Conservation (phyloP, 2,329 filamentous ascomycete genomes). For the Rutstroemia sp. region DNA sequence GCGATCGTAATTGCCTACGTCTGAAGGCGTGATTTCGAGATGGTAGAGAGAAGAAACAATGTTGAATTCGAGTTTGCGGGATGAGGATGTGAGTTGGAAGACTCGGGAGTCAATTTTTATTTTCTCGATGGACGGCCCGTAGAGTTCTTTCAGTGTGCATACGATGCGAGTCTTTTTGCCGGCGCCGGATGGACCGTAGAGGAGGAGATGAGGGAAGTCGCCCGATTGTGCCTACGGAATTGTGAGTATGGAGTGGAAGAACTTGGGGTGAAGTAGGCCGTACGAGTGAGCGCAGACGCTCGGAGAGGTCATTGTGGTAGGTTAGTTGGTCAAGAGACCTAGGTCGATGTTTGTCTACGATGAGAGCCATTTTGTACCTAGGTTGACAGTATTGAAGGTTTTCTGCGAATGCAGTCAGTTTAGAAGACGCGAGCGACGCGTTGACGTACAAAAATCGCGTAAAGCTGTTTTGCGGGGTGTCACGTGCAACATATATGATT, state of each 20-base stretch:
- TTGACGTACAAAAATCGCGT: conserved; percentile 1
- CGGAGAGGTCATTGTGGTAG: conserved; percentile 85
- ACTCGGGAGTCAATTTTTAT: conserved; percentile 98
- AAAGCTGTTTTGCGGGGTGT: conserved; percentile 10
- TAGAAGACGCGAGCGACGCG: conserved; percentile 4
- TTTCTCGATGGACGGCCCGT: conserved; percentile 95
- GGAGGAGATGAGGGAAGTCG: conserved; percentile 94
- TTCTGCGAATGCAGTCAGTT: background rate
- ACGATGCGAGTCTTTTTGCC: conserved; percentile 98
- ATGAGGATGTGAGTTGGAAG: conserved; percentile 84
- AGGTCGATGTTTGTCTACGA: conserved; percentile 66
- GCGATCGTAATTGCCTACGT: conserved; percentile 92
- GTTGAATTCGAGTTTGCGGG: conserved; percentile 98
- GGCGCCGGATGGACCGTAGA: conserved; percentile 93
- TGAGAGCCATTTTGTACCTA: conserved; percentile 49
- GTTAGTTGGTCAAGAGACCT: conserved; percentile 70
- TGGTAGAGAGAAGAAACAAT: conserved; percentile 97
- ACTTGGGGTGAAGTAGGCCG: conserved; percentile 22
- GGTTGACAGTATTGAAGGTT: background rate
- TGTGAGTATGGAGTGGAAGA: background rate
- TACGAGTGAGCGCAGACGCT: conserved; percentile 80
- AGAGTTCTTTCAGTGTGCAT: conserved; percentile 89
- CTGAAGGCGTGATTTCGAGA: conserved; percentile 94
- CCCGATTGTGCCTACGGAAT: conserved; percentile 75
- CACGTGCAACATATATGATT: background rate